A percentile compares a stretch with the other conserved stretches of the same genome.
Evolutionary conservation across 257 asterid species (phyloP).

Genomic region (Fraxinus quadrangulata): DNA sequence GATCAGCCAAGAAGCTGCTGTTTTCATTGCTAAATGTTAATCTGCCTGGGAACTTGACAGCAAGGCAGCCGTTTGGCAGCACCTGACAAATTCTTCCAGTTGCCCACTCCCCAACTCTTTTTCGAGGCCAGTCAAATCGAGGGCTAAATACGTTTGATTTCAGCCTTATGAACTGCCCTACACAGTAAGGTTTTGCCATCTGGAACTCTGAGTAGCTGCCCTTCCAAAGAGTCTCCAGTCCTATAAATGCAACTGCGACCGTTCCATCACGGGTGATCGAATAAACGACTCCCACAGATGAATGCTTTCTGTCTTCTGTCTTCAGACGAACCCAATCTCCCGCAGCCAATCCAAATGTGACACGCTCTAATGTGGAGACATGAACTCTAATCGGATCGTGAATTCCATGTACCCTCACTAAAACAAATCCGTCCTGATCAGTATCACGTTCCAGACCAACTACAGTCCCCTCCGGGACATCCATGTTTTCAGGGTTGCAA

Average conservation of each 20-base stretch:
- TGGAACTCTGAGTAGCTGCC: slow-evolving; percentile 52
- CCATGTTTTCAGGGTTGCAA: slow-evolving; percentile 34
- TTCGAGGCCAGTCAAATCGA: slow-evolving; percentile 58
- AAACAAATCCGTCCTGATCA: slow-evolving; percentile 48
- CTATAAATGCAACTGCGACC: slow-evolving; percentile 47
- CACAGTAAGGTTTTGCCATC: slow-evolving; percentile 38
- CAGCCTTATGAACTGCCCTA: slow-evolving; percentile 54
- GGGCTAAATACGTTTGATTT: slow-evolving; percentile 45
- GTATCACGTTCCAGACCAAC: slow-evolving; percentile 59
- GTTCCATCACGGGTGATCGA: slow-evolving; percentile 53
- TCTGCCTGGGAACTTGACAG: slow-evolving; percentile 53
- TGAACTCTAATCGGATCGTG: slow-evolving; percentile 49
- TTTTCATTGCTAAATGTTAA: slow-evolving; percentile 36
- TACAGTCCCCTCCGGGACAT: slow-evolving; percentile 50
- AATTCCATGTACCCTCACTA: slow-evolving; percentile 47
- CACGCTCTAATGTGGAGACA: slow-evolving; percentile 48
- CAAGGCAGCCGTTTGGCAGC: slow-evolving; percentile 66
- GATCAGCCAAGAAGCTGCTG: slow-evolving; percentile 49
- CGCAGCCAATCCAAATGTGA: slow-evolving; percentile 53
- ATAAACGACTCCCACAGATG: slow-evolving; percentile 56
- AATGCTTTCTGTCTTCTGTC: slow-evolving; percentile 38
- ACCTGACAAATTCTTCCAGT: slow-evolving; percentile 51
- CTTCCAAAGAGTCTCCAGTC: slow-evolving; percentile 55
- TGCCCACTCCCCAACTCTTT: slow-evolving; percentile 48
- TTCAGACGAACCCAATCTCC: slow-evolving; percentile 65